Evolutionary conservation across 768 basidiomycete genomes (phyloP).

Genomic region (Roridomyces roridus): DNA sequence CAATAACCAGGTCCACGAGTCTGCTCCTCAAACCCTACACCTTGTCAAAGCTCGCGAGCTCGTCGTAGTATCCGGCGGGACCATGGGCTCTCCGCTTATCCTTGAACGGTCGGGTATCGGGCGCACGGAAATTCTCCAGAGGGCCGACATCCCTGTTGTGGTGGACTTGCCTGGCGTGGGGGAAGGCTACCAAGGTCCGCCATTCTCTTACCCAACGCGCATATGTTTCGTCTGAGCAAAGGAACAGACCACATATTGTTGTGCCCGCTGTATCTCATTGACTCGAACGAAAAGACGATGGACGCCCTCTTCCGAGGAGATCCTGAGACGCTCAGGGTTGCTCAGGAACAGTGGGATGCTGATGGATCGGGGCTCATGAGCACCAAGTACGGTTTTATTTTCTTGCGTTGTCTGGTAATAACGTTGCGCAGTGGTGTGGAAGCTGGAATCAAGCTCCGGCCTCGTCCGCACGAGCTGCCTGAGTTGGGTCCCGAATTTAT

Average conservation of each 20-base stretch:
- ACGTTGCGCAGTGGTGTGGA: conserved; percentile 45
- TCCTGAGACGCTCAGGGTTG: conserved; percentile 3
- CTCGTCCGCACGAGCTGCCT: conserved; percentile 39
- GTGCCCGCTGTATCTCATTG: conserved; percentile 13
- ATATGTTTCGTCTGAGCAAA: background rate
- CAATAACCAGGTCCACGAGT: too few relatives aligned
- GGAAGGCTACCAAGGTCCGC: too few relatives aligned
- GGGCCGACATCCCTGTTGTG: conserved; percentile 33
- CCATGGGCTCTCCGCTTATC: conserved; percentile 44
- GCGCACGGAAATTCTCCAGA: conserved; percentile 31
- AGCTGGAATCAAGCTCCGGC: conserved; percentile 47
- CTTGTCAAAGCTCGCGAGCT: too few relatives aligned
- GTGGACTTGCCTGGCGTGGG: conserved; percentile 48
- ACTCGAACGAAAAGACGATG: too few relatives aligned
- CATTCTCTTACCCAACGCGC: background rate
- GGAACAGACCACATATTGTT: conserved; percentile 18
- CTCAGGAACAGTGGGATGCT: conserved; percentile 34
- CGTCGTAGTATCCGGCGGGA: too few relatives aligned
- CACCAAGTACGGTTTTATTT: conserved; percentile 42
- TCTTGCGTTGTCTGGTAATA: too few relatives aligned
- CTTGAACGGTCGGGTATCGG: conserved; percentile 61
- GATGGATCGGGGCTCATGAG: conserved; percentile 41
- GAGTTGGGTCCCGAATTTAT: conserved; percentile 45
- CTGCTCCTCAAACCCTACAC: too few relatives aligned
- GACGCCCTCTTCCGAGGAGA: conserved; percentile 23